phyloP scores from a whole-genome alignment of 2,329 filamentous ascomycete species.

The Calonectria multiphialidica region DNA sequence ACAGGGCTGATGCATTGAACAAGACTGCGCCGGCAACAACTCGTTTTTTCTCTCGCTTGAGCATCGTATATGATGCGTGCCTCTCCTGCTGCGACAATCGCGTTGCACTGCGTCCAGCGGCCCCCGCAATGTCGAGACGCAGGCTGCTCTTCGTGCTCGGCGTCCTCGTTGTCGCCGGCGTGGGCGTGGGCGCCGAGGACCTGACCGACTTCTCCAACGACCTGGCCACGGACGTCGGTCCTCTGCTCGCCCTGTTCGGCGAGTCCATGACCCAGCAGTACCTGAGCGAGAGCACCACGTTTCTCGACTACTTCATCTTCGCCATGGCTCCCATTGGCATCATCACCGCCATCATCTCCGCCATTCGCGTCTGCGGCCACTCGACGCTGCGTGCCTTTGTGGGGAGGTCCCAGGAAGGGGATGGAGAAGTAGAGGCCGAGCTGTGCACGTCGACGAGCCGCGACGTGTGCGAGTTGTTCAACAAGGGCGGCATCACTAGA shows the following conservation, averaged over 20 bases:
- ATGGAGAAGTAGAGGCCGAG: conserved; percentile 50
- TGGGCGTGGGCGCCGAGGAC: neutral
- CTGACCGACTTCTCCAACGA: conserved; percentile 5
- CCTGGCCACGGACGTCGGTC: neutral
- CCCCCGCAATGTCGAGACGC: neutral
- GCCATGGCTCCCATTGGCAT: conserved; percentile 53
- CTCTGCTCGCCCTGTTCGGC: neutral
- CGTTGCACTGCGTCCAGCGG: neutral
- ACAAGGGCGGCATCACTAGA: conserved; percentile 46
- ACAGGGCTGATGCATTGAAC: neutral
- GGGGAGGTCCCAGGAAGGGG: conserved; percentile 51
- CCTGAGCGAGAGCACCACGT: conserved; percentile 47
- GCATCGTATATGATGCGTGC: neutral
- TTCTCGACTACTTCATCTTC: conserved; percentile 47
- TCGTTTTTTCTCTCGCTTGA: neutral
- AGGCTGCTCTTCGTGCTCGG: neutral
- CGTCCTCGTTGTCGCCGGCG: neutral
- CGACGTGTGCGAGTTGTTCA: conserved; percentile 49
- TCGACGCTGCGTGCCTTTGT: conserved; percentile 51
- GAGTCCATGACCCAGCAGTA: conserved; percentile 42
- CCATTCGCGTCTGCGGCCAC: conserved; percentile 45
- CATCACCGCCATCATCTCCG: conserved; percentile 50
- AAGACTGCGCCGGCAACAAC: neutral
- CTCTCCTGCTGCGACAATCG: neutral
- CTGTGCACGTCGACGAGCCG: conserved; percentile 54